Conservation (phyloP, 2,329 filamentous ascomycete genomes). For the Botryotinia convoluta region DNA sequence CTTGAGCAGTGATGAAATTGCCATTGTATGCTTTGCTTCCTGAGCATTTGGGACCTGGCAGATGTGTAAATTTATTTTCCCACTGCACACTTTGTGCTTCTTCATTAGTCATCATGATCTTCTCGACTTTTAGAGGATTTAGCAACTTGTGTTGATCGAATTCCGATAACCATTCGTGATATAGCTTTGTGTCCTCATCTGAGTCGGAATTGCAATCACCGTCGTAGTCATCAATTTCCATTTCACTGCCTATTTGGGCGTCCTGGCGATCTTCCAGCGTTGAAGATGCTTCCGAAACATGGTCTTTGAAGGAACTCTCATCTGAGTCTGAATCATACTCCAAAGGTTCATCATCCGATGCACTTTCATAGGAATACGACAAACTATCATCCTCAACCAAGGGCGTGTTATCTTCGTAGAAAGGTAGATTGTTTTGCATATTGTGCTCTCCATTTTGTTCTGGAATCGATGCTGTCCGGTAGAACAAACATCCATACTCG, state of each 20-base stretch:
- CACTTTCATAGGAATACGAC: background rate
- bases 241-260: background rate
- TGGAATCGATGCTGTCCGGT: background rate
- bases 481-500: background rate
- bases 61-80: background rate
- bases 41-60: background rate
- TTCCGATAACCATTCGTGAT: background rate
- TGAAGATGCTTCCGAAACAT: background rate
- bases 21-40: background rate
- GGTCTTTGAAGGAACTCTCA: background rate
- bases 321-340: background rate
- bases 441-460: background rate
- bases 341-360: background rate
- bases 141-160: background rate
- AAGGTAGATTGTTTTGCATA: background rate
- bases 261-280: background rate
- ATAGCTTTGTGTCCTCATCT: background rate
- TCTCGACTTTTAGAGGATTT: background rate
- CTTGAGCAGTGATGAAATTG: background rate
- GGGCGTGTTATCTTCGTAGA: background rate
- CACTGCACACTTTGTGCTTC: background rate
- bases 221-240: rapidly evolving
- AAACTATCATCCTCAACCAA: background rate
- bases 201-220: background rate
- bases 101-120: background rate